phyloP scores from a whole-genome alignment of 768 basidiomycete genomes.

The Austroboletus eburneus region DNA sequence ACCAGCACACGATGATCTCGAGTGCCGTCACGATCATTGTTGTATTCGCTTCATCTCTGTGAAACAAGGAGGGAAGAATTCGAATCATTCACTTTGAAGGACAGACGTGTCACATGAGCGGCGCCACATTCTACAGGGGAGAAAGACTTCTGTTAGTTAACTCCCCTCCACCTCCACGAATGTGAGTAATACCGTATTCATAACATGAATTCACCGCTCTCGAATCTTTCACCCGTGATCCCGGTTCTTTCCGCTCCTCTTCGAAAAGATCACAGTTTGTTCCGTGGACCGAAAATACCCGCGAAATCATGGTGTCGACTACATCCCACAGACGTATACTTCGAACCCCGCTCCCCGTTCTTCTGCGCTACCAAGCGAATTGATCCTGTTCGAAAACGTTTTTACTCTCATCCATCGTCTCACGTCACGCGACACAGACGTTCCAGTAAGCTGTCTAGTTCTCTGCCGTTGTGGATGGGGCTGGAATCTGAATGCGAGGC shows the following conservation, averaged over 20 bases:
- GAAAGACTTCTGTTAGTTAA: not conserved
- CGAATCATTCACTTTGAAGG: constrained; percentile 1
- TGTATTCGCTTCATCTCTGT: constrained; percentile 17
- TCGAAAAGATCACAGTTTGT: not conserved
- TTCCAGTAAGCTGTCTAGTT: not conserved
- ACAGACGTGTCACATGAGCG: constrained; percentile 6
- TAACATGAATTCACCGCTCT: too few relatives aligned
- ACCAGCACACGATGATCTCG: not conserved
- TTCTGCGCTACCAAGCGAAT: constrained; percentile 16
- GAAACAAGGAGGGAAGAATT: constrained; percentile 20
- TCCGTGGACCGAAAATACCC: not conserved
- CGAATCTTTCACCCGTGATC: not conserved
- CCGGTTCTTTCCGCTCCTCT: constrained; percentile 2
- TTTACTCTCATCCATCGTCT: constrained; percentile 2
- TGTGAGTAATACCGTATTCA: constrained; percentile 4
- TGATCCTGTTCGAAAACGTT: constrained; percentile 11
- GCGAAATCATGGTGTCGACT: too few relatives aligned
- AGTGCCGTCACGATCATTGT: constrained; percentile 5
- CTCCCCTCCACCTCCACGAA: constrained; percentile 3
- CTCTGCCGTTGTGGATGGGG: constrained; percentile 1
- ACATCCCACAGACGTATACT: constrained; percentile 12
- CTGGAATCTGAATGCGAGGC: too few relatives aligned
- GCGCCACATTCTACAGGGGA: constrained; percentile 4
- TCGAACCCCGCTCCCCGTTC: constrained; percentile 27
- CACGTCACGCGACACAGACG: constrained; percentile 3